A percentile compares a stretch with the other conserved stretches of the same genome.
phyloP scores from a whole-genome alignment of 306 rosid genomes.

The Fragaria nilgerrensis region DNA sequence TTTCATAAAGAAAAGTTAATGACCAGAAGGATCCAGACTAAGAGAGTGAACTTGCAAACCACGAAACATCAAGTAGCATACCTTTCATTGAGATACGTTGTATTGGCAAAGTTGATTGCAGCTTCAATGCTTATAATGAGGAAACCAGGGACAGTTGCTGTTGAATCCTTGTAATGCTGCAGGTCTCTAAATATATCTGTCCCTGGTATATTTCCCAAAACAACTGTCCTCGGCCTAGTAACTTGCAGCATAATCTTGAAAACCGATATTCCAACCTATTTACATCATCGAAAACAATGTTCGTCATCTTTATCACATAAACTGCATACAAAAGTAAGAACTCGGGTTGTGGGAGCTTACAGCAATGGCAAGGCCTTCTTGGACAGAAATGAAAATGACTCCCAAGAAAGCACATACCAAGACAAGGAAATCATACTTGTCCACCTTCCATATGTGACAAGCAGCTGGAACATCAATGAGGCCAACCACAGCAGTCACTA shows the following conservation, averaged over 20 bases:
- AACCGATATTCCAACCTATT: constrained; percentile 75
- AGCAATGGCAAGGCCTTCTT: constrained; percentile 83
- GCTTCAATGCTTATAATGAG: constrained; percentile 88
- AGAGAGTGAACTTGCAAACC: neutral
- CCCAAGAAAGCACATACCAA: constrained; percentile 81
- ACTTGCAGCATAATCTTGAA: constrained; percentile 78
- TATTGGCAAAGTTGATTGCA: constrained; percentile 88
- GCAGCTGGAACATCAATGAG: constrained; percentile 90
- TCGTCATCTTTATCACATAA: neutral
- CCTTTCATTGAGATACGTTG: constrained; percentile 87
- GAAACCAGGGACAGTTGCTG: constrained; percentile 65
- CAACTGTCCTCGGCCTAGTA: constrained; percentile 82
- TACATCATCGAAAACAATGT: neutral
- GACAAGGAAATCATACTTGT: constrained; percentile 80
- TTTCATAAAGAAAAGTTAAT: neutral
- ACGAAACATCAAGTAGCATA: constrained; percentile 16
- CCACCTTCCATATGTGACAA: constrained; percentile 66
- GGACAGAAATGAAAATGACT: constrained; percentile 78
- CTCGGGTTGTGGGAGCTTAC: constrained; percentile 37
- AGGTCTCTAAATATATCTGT: constrained; percentile 71
- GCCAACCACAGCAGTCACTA: constrained; percentile 85
- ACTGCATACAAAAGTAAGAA: neutral
- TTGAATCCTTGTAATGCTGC: constrained; percentile 71
- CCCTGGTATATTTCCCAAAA: constrained; percentile 80
- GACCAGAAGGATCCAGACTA: neutral